These are phyloP conservation scores for Exophiala mesophila DNA, from an alignment of 2,329 filamentous ascomycete genomes.

Conservation along the genomic window DNA sequence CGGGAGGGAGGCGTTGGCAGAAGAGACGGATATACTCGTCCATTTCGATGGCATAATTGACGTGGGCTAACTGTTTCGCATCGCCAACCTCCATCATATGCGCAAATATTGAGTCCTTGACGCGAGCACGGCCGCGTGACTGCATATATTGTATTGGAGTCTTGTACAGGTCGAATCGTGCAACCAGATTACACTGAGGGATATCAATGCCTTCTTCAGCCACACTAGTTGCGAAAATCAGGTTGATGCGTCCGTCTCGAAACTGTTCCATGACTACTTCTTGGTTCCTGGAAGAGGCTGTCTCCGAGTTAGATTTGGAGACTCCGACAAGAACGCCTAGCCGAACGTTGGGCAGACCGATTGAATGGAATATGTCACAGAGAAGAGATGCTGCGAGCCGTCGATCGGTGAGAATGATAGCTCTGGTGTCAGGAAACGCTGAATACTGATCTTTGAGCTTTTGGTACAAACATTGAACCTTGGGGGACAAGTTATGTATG, in stretches of 20 bases:
- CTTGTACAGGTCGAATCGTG: conserved; percentile 75
- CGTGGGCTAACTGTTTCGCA: conserved; percentile 51
- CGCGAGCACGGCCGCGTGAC: conserved; percentile 79
- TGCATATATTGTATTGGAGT: conserved; percentile 96
- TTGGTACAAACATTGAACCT: conserved; percentile 60
- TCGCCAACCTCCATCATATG: conserved; percentile 78
- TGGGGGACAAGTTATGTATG: conserved; percentile 47
- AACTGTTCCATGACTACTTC: conserved; percentile 65
- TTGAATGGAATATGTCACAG: conserved; percentile 58
- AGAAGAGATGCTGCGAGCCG: conserved; percentile 73
- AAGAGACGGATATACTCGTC: conserved; percentile 62
- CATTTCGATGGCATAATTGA: conserved; percentile 55
- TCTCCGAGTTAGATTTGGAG: conserved; percentile 51
- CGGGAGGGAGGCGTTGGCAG: conserved; percentile 67
- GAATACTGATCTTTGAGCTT: conserved; percentile 62
- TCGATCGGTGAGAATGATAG: conserved; percentile 83
- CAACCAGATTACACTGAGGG: conserved; percentile 61
- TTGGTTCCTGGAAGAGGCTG: conserved; percentile 68
- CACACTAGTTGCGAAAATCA: conserved; percentile 60
- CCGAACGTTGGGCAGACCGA: conserved; percentile 56
- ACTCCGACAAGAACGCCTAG: conserved; percentile 62
- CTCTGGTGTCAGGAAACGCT: conserved; percentile 55
- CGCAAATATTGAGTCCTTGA: conserved; percentile 70
- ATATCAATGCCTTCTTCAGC: conserved; percentile 64
- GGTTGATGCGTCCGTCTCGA: conserved; percentile 54